Evolutionary conservation across 352 stramenopile genomes (phyloP), one percentile per base, ranked within the genome.

Genomic region (Phytophthora lateralis): DNA sequence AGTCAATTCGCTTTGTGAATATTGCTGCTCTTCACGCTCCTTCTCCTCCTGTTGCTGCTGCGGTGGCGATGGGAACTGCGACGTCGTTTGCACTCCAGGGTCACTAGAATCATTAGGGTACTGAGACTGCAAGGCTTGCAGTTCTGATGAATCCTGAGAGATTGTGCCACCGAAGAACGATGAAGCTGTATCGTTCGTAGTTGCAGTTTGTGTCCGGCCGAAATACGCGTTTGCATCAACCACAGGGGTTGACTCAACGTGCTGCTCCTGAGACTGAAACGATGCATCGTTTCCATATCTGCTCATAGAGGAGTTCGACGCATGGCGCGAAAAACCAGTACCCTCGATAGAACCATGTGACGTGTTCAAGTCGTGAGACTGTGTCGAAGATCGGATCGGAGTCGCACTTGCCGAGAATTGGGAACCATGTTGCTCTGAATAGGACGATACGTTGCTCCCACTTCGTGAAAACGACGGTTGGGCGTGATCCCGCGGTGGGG

Each of bases 381-480:
- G 58, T 8, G 46, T n/a, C 15, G 43, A 46, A 52, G 57, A 26
- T 46, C 32, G 62, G 12, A 38, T 66, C 26, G 54, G 30, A 9
- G 56, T 51, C 27, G 42, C 35, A 30, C 38, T 51, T 54, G 63
- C 15, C 27, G 37, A 9, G 14, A 44, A 17, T 26, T 63, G 50
- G 14, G 43, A 20, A 53, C 38, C 21, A 32, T 69, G 53, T 24
- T 71, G 70, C 11, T 82, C 66, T 24, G 50, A 54, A 60, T 75
- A 63, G 11, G 69, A 78, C 41, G 72, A 82, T 17, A 61, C 48
- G 27, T 78, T 76, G 51, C 72, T 87, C 20, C 35, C 57, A 59
- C 45, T 68, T 4, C 66, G 66, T 32, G 64, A 71, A 60, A 82
- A 63, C 30, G 66, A 68, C 37, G 67, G 60, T 43, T 69, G 65